A percentile compares a stretch with the other conserved stretches of the same genome.
Evolutionary conservation across 2,329 filamentous ascomycete species (phyloP).

Genomic region (Davidsoniella virescens): DNA sequence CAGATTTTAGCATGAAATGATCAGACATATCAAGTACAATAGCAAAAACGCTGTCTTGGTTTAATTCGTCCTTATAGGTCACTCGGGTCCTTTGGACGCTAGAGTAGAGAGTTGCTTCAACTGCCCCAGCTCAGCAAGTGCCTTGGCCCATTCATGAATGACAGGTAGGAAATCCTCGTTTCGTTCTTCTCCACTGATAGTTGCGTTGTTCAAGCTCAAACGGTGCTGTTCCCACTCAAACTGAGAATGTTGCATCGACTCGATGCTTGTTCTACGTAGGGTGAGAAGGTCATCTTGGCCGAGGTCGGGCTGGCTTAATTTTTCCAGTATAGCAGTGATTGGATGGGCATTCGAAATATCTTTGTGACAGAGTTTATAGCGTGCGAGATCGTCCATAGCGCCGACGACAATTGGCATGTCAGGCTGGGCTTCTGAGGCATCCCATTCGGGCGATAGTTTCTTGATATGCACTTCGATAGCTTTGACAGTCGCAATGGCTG

Average conservation of each 20-base stretch:
- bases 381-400: neutral
- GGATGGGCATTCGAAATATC: neutral
- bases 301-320: neutral
- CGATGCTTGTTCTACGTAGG: neutral
- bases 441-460: neutral
- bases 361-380: neutral
- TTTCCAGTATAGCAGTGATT: neutral
- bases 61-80: neutral
- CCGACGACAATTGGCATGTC: neutral
- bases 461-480: constrained; percentile 22
- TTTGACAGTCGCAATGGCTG: constrained; percentile 25
- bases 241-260: constrained; percentile 15
- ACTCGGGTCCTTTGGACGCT: neutral
- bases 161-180: constrained; percentile 54
- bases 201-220: constrained; percentile 28
- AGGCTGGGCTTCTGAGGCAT: neutral
- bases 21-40: too few species aligned
- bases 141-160: constrained; percentile 52
- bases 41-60: too few species aligned
- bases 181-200: constrained; percentile 35
- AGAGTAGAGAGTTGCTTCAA: constrained; percentile 2
- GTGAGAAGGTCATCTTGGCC: neutral
- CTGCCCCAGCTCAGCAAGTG: constrained; percentile 45
- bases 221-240: constrained; percentile 33
- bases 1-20: too few species aligned